These are phyloP conservation scores for Rhizomucor miehei DNA, from an alignment of 371 early-diverging fungal genomes.

Conservation along the genomic window DNA sequence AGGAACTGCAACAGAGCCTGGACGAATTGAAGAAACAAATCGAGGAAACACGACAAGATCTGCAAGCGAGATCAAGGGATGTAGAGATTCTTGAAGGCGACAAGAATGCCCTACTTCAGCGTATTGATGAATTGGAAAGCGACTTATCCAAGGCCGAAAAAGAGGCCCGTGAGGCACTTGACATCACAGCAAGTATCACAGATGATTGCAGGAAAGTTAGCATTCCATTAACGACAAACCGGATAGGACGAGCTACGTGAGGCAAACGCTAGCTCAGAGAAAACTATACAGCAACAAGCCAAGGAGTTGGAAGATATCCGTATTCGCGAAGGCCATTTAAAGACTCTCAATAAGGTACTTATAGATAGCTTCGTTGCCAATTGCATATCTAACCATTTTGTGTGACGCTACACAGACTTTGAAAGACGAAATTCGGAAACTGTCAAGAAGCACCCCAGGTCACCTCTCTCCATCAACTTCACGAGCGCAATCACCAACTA, in stretches of 20 bases:
- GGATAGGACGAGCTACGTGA: conserved; percentile 13
- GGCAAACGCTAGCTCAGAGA: conserved; percentile 10
- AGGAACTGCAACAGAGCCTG: conserved; percentile 21
- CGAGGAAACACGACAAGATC: conserved; percentile 27
- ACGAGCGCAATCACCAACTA: conserved; percentile 15
- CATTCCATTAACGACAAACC: neutral
- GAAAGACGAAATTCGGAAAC: conserved; percentile 65
- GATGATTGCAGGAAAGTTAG: neutral
- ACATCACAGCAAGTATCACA: conserved; percentile 1
- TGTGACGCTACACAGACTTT: conserved; percentile 38
- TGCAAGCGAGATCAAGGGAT: conserved; percentile 20
- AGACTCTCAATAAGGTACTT: conserved; percentile 60
- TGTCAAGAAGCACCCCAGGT: conserved; percentile 28
- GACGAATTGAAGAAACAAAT: conserved; percentile 25
- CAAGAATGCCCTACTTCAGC: conserved; percentile 25
- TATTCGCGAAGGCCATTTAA: conserved; percentile 62
- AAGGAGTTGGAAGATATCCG: conserved; percentile 54
- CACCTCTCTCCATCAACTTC: conserved; percentile 21
- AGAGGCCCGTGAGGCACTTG: conserved; percentile 6
- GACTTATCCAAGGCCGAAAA: conserved; percentile 18
- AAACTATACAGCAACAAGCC: conserved; percentile 23
- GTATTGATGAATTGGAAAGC: conserved; percentile 31
- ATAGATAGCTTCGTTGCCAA: too few relatives aligned
- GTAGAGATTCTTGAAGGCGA: conserved; percentile 29
- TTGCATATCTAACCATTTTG: too few relatives aligned